Conservation (phyloP, 345 rosid species). For the Gossypium raimondii region DNA sequence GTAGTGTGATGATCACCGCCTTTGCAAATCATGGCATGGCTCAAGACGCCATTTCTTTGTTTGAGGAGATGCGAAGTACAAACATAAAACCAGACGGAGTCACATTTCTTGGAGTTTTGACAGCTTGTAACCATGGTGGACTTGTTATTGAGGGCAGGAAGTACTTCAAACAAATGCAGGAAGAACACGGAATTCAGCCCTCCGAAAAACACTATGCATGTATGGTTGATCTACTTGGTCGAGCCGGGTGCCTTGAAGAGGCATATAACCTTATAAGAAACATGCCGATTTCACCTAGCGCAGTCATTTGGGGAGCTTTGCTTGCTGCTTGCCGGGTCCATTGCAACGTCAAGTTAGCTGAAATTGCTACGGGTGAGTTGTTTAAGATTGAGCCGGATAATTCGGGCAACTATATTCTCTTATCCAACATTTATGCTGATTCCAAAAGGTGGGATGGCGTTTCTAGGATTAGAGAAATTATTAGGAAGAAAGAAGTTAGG, state of each 20-base stretch:
- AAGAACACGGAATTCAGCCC: slow-evolving; percentile 29
- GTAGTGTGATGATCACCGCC: slow-evolving; percentile 28
- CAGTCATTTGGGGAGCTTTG: slow-evolving; percentile 20
- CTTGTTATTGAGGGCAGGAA: slow-evolving; percentile 32
- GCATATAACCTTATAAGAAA: slow-evolving; percentile 25
- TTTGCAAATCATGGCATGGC: slow-evolving; percentile 34
- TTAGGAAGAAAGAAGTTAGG: slow-evolving; percentile 26
- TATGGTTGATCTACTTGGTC: slow-evolving; percentile 35
- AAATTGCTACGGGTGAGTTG: slow-evolving; percentile 29
- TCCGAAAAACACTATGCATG: slow-evolving; percentile 34
- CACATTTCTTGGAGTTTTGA: slow-evolving; percentile 32
- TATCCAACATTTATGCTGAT: slow-evolving; percentile 30
- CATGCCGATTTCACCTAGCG: slow-evolving; percentile 21
- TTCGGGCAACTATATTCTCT: slow-evolving; percentile 34
- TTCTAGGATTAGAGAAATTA: slow-evolving; percentile 30
- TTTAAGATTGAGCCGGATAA: slow-evolving; percentile 36
- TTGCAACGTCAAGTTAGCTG: slow-evolving; percentile 26
- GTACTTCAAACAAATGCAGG: slow-evolving; percentile 30
- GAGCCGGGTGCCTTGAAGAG: slow-evolving; percentile 31
- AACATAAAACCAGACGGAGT: slow-evolving; percentile 33
- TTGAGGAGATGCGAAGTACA: slow-evolving; percentile 24
- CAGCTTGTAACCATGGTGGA: slow-evolving; percentile 35
- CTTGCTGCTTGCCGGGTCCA: slow-evolving; percentile 18
- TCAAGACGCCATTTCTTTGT: slow-evolving; percentile 27
- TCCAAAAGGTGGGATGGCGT: slow-evolving; percentile 18